Percentiles rank a stretch among this genome's conserved stretches.
phyloP scores from a whole-genome alignment of 2,329 filamentous ascomycete species.

The Daldinia sp. region DNA sequence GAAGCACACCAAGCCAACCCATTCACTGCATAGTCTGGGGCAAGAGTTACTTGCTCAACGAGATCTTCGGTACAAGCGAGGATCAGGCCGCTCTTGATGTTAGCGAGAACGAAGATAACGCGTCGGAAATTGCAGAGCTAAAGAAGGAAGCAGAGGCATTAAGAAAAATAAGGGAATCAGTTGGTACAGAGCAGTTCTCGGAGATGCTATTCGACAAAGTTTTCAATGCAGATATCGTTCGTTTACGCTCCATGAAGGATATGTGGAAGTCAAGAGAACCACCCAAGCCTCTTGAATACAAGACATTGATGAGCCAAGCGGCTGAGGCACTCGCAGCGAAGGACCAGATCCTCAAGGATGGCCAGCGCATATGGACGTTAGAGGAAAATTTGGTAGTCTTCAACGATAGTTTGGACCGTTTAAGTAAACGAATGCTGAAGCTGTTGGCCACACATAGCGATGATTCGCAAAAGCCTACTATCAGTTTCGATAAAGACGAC shows the following conservation, averaged over 20 bases:
- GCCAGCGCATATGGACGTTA: constrained; percentile 83
- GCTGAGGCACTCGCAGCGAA: constrained; percentile 61
- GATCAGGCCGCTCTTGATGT: constrained; percentile 86
- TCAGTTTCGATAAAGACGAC: constrained; percentile 97
- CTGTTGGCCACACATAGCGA: constrained; percentile 64
- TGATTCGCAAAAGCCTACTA: constrained; percentile 68
- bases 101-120: constrained; percentile 84
- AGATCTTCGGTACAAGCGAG: constrained; percentile 93
- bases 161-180: constrained; percentile 82
- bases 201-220: constrained; percentile 92
- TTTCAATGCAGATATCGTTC: constrained; percentile 84
- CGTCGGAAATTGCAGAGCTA: constrained; percentile 87
- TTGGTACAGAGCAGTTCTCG: constrained; percentile 82
- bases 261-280: constrained; percentile 92
- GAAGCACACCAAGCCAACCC: constrained; percentile 93
- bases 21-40: constrained; percentile 99
- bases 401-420: constrained; percentile 80
- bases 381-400: constrained; percentile 89
- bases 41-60: constrained; percentile 95
- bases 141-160: constrained; percentile 85
- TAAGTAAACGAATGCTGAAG: constrained; percentile 79
- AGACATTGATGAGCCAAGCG: constrained; percentile 67
- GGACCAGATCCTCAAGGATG: constrained; percentile 70
- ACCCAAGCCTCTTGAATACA: constrained; percentile 79
- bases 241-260: constrained; percentile 87